A percentile compares a stretch with the other conserved stretches of the same genome.
Conservation (phyloP, 345 rosid species). For the Camelina hispida region DNA sequence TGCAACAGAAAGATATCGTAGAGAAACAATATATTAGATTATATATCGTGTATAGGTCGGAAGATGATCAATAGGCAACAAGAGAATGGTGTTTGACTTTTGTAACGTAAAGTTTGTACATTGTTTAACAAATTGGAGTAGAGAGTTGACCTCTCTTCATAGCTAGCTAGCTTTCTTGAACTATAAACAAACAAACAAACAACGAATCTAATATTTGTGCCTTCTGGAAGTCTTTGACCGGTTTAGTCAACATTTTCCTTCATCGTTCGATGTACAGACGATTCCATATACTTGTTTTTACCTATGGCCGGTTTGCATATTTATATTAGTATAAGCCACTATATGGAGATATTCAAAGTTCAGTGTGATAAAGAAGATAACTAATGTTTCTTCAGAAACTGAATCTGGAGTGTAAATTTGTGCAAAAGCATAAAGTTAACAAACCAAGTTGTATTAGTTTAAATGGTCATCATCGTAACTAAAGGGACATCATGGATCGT, state of each 20-base stretch:
- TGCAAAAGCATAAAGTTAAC: not conserved
- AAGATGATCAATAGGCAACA: constrained; percentile 7
- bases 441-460: not conserved
- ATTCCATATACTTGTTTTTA: not conserved
- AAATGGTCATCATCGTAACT: not conserved
- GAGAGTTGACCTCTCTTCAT: constrained; percentile 39
- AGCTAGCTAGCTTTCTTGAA: constrained; percentile 8
- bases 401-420: not conserved
- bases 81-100: constrained; percentile 39
- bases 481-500: not conserved
- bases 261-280: not conserved
- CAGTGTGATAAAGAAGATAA: not conserved
- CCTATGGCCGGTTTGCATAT: not conserved
- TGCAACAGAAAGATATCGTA: constrained; percentile 45
- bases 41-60: not conserved
- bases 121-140: constrained; percentile 27
- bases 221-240: constrained; percentile 10
- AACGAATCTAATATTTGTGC: constrained; percentile 23
- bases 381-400: not conserved
- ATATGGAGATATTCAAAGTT: not conserved
- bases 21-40: constrained; percentile 23
- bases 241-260: not conserved
- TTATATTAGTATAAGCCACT: not conserved
- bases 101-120: constrained; percentile 39
- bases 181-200: constrained; percentile 30